Evolutionary conservation across 306 rosid species (phyloP), one percentile per base, ranked within the genome.

Genomic region (Prunus mira): DNA sequence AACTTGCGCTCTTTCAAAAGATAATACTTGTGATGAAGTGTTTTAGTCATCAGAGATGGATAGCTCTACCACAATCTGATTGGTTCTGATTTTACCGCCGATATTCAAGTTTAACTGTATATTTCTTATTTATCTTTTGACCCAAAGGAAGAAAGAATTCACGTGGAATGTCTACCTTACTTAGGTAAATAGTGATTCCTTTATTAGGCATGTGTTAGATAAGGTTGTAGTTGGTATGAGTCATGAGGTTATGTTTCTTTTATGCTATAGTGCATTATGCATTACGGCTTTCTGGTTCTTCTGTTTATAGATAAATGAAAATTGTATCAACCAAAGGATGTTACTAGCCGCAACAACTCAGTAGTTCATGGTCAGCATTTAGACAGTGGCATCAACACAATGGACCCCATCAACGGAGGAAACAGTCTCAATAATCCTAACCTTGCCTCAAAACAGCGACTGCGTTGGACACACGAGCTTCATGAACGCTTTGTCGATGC

Each of bases 401-500:
- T 95, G 99, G 99, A 95, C 38, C 79, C 84, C 54, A 71, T 76
- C 76, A 85, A 65, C 80, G 97, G 93, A 81, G 94, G 90, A 66
- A 91, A 86, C 80, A 84, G 66, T 83, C 84, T 82, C 45, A 86
- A 83, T 83, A 91, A 86, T 76, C 67, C 96, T 38, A 92, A 89
- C 78, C 88, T 88, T 46, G 60, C 89, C 82, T 92, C 99, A 28
- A 95, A 92, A 86, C 97, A 90, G 70, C 86, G 99, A 63, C 76
- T 95, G 68, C 93, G 97, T 73, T 95, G 99, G 99, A 95, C 99
- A 9, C 91, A 92, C 78, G 99, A 95, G 38, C 91, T 95, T 79
- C 99, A 95, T 70, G 97, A 95, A 67, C 96, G 96, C 81, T 95
- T 95, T 79, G 90, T 95, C 69, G 96, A 92, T 87, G 97, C 99